Base-by-base conservation (phyloP, 768 basidiomycete species). In the Rhizopogon rudus region DNA sequence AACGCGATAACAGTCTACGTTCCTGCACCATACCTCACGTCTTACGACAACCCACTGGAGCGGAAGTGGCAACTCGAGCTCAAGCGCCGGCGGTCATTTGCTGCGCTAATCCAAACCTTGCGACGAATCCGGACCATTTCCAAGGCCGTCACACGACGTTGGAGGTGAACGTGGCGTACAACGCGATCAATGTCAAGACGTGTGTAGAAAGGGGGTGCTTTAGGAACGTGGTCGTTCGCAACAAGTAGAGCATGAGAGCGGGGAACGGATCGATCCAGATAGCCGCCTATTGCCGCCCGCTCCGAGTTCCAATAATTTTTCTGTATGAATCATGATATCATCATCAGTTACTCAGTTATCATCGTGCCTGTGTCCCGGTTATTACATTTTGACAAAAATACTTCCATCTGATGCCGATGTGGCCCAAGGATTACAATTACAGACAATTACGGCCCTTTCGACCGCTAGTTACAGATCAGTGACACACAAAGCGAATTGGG, bases 1-100 rank as follows among this genome's bases (percentile, higher is more conserved):
- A 69, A 46, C 52, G 56, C 9, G 31, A 63, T 55, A 68, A 69
- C 45, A 57, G 61, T 2, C 31, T 50, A 13, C 40, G 44, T 13
- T 55, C 63, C 13, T 63, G 60, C 40, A 39, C 44, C 39, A 48
- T 63, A 7, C 43, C 40, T 33, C 62, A 60, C 43, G 29, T 14
- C 29, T 3, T 5, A 8, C 31, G 8, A 33, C 13, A 12, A 12
- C 45, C 17, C 7, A 12, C 9, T 31, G 28, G 17, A 35, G 20
- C 13, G 46, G 46, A 35, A 22, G 6, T 28, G 3, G 22, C 2
- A 45, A 14, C 2, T 3, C 9, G 3, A 45, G 25, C 2, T 3
- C 9, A 6, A 44, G 10, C 28, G 43, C 42, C 13, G 17, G 28
- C 5, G 12, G 9, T 29, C 20, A 25, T 39, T 13, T 39, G 28